Evolutionary conservation across 768 basidiomycete species (phyloP).

Genomic region (Russula sp.): DNA sequence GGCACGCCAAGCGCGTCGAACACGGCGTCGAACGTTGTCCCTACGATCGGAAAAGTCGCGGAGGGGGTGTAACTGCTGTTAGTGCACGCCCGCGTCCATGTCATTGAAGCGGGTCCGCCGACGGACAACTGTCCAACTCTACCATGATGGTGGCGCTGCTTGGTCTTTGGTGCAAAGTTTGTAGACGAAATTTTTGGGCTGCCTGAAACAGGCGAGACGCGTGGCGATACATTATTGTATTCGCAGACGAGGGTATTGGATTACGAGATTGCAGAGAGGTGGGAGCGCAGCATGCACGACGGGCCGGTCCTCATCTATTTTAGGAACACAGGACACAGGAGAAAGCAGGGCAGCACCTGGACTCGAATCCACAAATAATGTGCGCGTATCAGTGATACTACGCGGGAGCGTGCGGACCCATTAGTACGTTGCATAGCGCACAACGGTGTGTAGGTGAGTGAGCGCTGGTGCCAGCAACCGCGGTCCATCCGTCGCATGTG

Average conservation of each 20-base stretch:
- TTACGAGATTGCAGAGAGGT: conserved; percentile 79
- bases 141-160: conserved; percentile 51
- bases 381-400: conserved; percentile 71
- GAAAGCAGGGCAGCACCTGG: conserved; percentile 65
- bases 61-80: conserved; percentile 62
- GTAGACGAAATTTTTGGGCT: conserved; percentile 73
- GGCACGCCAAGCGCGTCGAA: conserved; percentile 46
- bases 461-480: conserved; percentile 51
- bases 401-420: conserved; percentile 75
- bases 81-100: conserved; percentile 47
- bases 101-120: conserved; percentile 58
- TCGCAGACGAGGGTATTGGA: conserved; percentile 76
- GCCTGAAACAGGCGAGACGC: conserved; percentile 69
- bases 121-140: too few relatives aligned
- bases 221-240: conserved; percentile 58
- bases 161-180: conserved; percentile 52
- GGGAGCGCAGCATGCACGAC: conserved; percentile 66
- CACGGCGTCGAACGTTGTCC: conserved; percentile 51
- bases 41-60: conserved; percentile 62
- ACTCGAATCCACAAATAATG: conserved; percentile 77
- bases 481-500: conserved; percentile 61
- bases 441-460: conserved; percentile 55
- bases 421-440: conserved; percentile 83
- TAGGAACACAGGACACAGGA: conserved; percentile 37
- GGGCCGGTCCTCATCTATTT: conserved; percentile 55